phyloP scores from a whole-genome alignment of 2,329 filamentous ascomycete genomes.

The Alternaria sp. region DNA sequence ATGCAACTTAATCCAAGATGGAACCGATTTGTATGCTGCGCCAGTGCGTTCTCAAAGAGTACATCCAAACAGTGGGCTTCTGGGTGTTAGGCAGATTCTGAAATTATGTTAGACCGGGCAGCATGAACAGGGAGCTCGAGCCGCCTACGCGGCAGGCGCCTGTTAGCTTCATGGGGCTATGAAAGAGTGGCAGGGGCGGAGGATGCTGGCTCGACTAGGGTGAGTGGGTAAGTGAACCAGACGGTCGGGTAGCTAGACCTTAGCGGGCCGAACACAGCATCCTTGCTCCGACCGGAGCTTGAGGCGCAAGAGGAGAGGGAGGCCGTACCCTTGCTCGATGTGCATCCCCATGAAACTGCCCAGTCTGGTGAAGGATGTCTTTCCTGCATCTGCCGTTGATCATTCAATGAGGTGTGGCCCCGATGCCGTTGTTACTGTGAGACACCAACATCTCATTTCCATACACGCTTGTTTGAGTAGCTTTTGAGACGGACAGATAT shows the following conservation, averaged over 20 bases:
- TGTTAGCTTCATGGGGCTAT: conserved; percentile 47
- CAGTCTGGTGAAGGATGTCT: conserved; percentile 14
- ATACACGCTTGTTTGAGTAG: conserved; percentile 23
- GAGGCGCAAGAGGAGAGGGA: conserved; percentile 40
- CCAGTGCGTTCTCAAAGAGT: conserved; percentile 44
- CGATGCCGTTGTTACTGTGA: conserved; percentile 23
- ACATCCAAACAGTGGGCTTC: conserved; percentile 42
- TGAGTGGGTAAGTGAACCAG: conserved; percentile 28
- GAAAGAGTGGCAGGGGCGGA: conserved; percentile 19
- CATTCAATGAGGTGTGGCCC: conserved; percentile 28
- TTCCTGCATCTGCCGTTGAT: conserved; percentile 26
- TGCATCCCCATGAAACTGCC: conserved; percentile 20
- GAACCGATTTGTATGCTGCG: conserved; percentile 42
- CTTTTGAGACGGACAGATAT: conserved; percentile 19
- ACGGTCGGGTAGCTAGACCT: conserved; percentile 42
- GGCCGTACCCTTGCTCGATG: conserved; percentile 28
- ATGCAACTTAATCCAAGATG: conserved; percentile 31
- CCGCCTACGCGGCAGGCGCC: conserved; percentile 47
- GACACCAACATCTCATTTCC: conserved; percentile 31
- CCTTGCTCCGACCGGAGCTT: conserved; percentile 37
- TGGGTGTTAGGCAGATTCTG: conserved; percentile 51
- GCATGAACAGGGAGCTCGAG: conserved; percentile 40
- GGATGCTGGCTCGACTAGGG: conserved; percentile 35
- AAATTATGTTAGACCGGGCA: conserved; percentile 43
- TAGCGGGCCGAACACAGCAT: conserved; percentile 44